Evolutionary conservation across 495 filamentous ascomycete species (phyloP).

Genomic region (Aspergillus funiculosus): DNA sequence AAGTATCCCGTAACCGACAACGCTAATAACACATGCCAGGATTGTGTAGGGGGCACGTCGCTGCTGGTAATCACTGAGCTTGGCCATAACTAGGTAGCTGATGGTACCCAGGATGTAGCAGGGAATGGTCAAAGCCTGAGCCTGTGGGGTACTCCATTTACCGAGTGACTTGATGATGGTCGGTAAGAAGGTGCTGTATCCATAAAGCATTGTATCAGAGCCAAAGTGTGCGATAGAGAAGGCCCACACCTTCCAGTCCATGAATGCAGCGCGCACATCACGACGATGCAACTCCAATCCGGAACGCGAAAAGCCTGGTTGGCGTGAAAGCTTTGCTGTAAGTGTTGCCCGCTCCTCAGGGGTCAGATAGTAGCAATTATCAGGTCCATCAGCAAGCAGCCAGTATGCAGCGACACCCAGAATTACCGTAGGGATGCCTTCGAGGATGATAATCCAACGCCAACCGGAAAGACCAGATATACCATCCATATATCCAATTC

Average conservation of each 20-base stretch:
- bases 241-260: conserved; percentile 33
- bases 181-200: conserved; percentile 56
- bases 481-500: conserved; percentile 41
- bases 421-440: conserved; percentile 47
- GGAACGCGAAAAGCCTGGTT: too few relatives aligned
- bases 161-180: conserved; percentile 50
- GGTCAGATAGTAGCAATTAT: conserved; percentile 47
- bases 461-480: conserved; percentile 23
- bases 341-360: conserved; percentile 45
- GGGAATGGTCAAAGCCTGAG: conserved; percentile 42
- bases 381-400: conserved; percentile 52
- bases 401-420: conserved; percentile 49
- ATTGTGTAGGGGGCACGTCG: conserved; percentile 25
- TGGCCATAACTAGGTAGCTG: conserved; percentile 38
- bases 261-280: conserved; percentile 41
- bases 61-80: conserved; percentile 30
- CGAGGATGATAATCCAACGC: conserved; percentile 50
- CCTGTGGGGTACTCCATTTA: conserved; percentile 41
- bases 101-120: conserved; percentile 41
- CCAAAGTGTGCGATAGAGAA: conserved; percentile 47
- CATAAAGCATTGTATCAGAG: conserved; percentile 51
- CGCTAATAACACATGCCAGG: conserved; percentile 6
- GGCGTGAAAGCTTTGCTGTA: too few relatives aligned
- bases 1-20: conserved; percentile 5
- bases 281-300: too few relatives aligned